Base-by-base conservation (phyloP, 805 yeast genomes). In the Metschnikowia sp. region DNA sequence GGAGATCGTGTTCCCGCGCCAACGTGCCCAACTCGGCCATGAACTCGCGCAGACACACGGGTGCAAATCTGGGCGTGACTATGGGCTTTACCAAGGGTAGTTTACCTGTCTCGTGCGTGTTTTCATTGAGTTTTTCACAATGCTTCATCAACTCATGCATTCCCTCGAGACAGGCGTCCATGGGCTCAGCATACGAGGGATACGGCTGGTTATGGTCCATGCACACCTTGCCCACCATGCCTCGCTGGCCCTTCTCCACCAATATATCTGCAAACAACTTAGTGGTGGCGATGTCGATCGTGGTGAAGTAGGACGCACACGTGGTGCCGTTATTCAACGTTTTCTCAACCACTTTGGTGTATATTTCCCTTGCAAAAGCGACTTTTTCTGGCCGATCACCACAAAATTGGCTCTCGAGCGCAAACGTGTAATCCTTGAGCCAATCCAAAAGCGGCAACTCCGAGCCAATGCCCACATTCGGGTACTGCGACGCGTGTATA, bases 41-140 rank as follows among this genome's bases (percentile, higher is more conserved):
- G 34, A 88, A 69, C 42, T 79, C 77, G 22, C 78, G 68, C 3
- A 88, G 74, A 61, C 97, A 92, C 15, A 87, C 79, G 2, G 96
- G 96, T 0, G 98, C 98, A 70, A 92, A 92, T 48, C 99, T 71
- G 8, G 99, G 98, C 2, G 98, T 92, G 10, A 92, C 55, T 11
- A 91, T 82, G 0, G 98, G 96, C 42, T 76, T 70, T 12, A 92
- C 76, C 50, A 70, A 54, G 3, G 72, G 52, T 15, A 78, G 76
- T 4, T 30, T 45, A 5, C 18, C 75, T 3, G 18, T 35, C 26
- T 10, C n/a, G 15, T 26, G 32, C n/a, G 39, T 45, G 10, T 32
- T 11, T n/a, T 88, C 84, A 50, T 85, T 87, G 41, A 80, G 66
- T 6, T 64, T 51, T 13, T 65, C 59, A 33, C 88, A 73, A 59